Conservation (phyloP, 495 filamentous ascomycete species). For the Podospora tetraspora region DNA sequence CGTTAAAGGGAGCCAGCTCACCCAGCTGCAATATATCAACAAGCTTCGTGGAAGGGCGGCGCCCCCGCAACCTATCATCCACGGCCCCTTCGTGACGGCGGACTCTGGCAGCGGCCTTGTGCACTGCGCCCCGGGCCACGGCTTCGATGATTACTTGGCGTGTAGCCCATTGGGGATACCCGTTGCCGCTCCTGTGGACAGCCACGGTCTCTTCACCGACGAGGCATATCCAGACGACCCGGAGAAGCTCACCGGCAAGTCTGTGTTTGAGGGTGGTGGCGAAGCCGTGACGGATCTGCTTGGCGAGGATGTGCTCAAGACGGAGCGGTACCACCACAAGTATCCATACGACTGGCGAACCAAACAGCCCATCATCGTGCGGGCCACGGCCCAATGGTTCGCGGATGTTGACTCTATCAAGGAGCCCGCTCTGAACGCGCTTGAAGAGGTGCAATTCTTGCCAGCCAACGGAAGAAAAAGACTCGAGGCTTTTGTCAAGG, state of each 20-base stretch:
- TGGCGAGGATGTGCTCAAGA: conserved; percentile 53
- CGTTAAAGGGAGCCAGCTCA: conserved; percentile 62
- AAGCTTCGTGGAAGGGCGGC: conserved; percentile 51
- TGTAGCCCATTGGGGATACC: conserved; percentile 61
- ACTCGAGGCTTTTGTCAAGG: conserved; percentile 76
- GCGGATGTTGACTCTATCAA: conserved; percentile 84
- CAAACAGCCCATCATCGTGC: conserved; percentile 81
- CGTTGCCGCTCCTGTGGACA: conserved; percentile 75
- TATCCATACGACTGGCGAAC: conserved; percentile 98
- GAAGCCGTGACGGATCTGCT: conserved; percentile 63
- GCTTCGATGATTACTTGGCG: conserved; percentile 90
- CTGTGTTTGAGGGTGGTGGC: conserved; percentile 55
- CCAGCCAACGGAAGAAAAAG: conserved; percentile 66
- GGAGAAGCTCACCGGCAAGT: conserved; percentile 44
- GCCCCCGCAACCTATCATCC: conserved; percentile 61
- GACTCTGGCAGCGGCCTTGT: conserved; percentile 88
- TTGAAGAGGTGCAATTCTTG: conserved; percentile 70
- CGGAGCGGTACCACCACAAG: conserved; percentile 74
- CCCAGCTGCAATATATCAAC: conserved; percentile 60
- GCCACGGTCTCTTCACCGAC: conserved; percentile 69
- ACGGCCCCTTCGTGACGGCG: conserved; percentile 79
- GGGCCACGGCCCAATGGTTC: conserved; percentile 97
- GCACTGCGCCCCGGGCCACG: conserved; percentile 90
- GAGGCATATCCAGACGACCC: conserved; percentile 66
- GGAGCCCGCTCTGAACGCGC: conserved; percentile 56